Percentiles rank a stretch among this genome's conserved stretches.
These are phyloP conservation scores for Ustilago hordei DNA, from an alignment of 1,284 basidiomycete species.

Conservation along the genomic window DNA sequence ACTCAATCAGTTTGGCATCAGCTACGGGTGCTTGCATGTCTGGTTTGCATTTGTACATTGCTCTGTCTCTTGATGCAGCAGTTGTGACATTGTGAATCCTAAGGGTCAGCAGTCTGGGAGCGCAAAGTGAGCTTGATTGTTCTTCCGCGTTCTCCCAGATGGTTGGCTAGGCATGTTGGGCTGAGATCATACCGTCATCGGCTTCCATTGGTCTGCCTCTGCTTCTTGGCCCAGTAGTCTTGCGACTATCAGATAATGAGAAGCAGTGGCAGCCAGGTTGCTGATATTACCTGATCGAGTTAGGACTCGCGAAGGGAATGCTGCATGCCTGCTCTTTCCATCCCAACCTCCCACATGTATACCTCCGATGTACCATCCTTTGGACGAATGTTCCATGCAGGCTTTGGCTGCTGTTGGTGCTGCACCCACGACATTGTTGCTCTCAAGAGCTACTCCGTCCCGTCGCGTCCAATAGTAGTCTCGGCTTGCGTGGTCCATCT, in stretches of 20 bases:
- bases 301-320: slow-evolving; percentile 70
- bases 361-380: slow-evolving; percentile 11
- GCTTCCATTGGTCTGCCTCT: slow-evolving; percentile 23
- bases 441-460: not conserved
- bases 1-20: slow-evolving; percentile 57
- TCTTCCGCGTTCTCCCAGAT: not conserved
- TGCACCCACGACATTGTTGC: not conserved
- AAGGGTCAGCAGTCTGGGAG: slow-evolving; percentile 12
- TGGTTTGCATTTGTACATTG: slow-evolving; percentile 16
- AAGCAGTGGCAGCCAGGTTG: slow-evolving; percentile 17
- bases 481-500: not conserved
- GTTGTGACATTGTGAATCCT: slow-evolving; percentile 20
- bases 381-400: not conserved
- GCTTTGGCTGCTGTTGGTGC: not conserved
- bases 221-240: not conserved
- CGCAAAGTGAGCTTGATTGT: not conserved
- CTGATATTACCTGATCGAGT: slow-evolving; percentile 69
- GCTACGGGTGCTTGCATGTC: slow-evolving; percentile 66
- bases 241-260: not conserved
- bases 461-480: not conserved
- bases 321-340: slow-evolving; percentile 46
- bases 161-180: slow-evolving; percentile 39
- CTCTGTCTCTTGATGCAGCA: slow-evolving; percentile 5
- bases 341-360: slow-evolving; percentile 17
- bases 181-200: slow-evolving; percentile 63